Conservation (phyloP, 768 basidiomycete genomes). For the Boletus coccyginus region DNA sequence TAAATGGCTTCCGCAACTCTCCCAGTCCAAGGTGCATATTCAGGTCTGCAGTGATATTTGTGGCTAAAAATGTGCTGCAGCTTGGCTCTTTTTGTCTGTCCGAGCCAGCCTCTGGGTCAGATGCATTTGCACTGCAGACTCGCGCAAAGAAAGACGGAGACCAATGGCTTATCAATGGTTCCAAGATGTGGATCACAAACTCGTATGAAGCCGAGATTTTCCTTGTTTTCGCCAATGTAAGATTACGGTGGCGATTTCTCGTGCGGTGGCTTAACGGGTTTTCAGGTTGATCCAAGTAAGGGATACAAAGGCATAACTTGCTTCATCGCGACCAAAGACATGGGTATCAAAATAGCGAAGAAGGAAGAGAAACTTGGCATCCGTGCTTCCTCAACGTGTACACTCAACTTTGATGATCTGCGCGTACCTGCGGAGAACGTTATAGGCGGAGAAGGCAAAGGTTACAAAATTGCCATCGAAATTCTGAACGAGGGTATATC, state of each 20-base stretch:
- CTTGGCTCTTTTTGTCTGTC: slow-evolving; percentile 96
- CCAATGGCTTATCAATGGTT: slow-evolving; percentile 88
- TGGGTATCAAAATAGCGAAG: slow-evolving; percentile 97
- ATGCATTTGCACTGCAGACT: slow-evolving; percentile 95
- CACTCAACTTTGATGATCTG: slow-evolving; percentile 92
- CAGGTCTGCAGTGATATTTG: not conserved
- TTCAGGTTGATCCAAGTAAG: slow-evolving; percentile 77
- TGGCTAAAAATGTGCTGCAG: slow-evolving; percentile 40
- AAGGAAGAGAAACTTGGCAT: slow-evolving; percentile 99
- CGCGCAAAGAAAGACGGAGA: slow-evolving; percentile 86
- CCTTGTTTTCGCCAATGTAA: slow-evolving; percentile 92
- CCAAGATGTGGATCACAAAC: slow-evolving; percentile 99
- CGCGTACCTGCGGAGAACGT: slow-evolving; percentile 83
- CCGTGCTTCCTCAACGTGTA: slow-evolving; percentile 92
- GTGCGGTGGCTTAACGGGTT: not conserved
- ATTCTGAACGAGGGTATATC: slow-evolving; percentile 84
- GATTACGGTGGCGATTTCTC: slow-evolving; percentile 18
- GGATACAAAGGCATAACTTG: slow-evolving; percentile 99
- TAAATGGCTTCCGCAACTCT: slow-evolving; percentile 82
- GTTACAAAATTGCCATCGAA: slow-evolving; percentile 96
- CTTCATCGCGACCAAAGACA: slow-evolving; percentile 93
- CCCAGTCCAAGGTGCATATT: slow-evolving; percentile 64
- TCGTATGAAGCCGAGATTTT: slow-evolving; percentile 88
- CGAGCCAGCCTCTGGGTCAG: slow-evolving; percentile 90
- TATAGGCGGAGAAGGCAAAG: slow-evolving; percentile 87